Conservation (phyloP, 2,329 filamentous ascomycete genomes). For the Diaporthe sp. region DNA sequence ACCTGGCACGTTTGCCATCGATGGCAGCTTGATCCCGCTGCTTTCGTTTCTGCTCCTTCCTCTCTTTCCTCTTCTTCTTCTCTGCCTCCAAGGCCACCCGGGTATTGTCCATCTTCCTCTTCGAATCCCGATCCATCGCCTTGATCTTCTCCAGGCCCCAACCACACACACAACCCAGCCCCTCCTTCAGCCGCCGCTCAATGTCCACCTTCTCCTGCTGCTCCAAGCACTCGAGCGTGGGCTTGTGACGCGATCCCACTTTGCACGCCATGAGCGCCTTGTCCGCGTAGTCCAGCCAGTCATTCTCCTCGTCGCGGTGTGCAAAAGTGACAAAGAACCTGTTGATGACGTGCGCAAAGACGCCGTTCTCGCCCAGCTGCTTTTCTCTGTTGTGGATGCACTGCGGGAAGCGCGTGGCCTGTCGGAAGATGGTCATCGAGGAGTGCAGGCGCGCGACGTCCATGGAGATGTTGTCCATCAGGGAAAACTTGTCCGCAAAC, state of each 20-base stretch:
- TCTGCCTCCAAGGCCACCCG: too few species aligned
- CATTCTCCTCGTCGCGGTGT: background rate
- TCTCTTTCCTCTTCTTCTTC: background rate
- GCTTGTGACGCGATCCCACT: constrained; percentile 1
- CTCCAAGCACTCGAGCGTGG: constrained; percentile 9
- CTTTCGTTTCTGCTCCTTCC: background rate
- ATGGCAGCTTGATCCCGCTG: too few species aligned
- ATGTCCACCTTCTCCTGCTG: background rate
- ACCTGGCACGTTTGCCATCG: background rate
- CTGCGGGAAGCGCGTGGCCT: constrained; percentile 18
- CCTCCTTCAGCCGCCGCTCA: background rate
- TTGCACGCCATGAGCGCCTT: background rate
- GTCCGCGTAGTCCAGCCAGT: background rate
- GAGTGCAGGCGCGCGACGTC: constrained; percentile 28
- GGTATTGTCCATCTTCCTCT: background rate
- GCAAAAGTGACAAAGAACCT: background rate
- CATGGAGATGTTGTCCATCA: constrained; percentile 24
- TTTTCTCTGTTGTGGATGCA: constrained; percentile 19
- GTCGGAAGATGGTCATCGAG: constrained; percentile 31
- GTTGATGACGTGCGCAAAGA: constrained; percentile 23
- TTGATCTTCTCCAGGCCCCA: background rate
- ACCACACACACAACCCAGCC: background rate
- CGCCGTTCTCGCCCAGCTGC: background rate
- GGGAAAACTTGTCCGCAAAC: constrained; percentile 20
- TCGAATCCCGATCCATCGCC: constrained; percentile 1